Percentiles rank a stretch among this genome's conserved stretches.
These are phyloP conservation scores for Thalassiosira hispida DNA, from an alignment of 352 stramenopile species.

Conservation along the genomic window DNA sequence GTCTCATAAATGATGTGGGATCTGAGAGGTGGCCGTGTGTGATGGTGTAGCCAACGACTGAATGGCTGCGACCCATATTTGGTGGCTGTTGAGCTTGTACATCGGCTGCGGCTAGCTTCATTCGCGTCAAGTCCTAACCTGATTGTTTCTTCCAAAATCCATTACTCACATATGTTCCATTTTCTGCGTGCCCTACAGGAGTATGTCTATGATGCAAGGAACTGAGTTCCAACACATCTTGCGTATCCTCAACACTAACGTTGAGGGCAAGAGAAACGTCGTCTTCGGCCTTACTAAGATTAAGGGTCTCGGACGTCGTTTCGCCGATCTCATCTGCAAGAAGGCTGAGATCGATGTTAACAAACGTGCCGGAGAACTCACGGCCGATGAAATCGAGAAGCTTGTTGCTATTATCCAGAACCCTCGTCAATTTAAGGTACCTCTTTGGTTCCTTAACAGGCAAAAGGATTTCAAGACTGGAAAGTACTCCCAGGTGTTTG, in stretches of 20 bases:
- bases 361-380: slow-evolving; percentile 98
- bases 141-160: no score
- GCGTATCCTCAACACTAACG: slow-evolving; percentile 99
- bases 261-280: slow-evolving; percentile 97
- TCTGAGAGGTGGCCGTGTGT: no score
- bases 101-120: no score
- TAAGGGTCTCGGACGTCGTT: slow-evolving; percentile 91
- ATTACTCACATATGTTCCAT: no score
- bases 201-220: slow-evolving; percentile 86
- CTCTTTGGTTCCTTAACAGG: slow-evolving; percentile 99
- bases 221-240: slow-evolving; percentile 99
- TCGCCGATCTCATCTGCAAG: slow-evolving; percentile 97
- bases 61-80: no score
- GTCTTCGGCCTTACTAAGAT: slow-evolving; percentile 93
- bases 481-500: slow-evolving; percentile 98
- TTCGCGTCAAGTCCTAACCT: no score
- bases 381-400: slow-evolving; percentile 99
- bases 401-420: slow-evolving; percentile 99
- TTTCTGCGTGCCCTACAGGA: no score
- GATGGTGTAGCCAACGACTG: no score
- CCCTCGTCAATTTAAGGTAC: slow-evolving; percentile 99
- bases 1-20: no score
- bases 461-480: slow-evolving; percentile 99
- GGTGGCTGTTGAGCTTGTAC: no score
- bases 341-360: slow-evolving; percentile 99